Base-by-base conservation (phyloP, 225 moss, liverwort and hornwort genomes). In the Thuidium tamariscinum region DNA sequence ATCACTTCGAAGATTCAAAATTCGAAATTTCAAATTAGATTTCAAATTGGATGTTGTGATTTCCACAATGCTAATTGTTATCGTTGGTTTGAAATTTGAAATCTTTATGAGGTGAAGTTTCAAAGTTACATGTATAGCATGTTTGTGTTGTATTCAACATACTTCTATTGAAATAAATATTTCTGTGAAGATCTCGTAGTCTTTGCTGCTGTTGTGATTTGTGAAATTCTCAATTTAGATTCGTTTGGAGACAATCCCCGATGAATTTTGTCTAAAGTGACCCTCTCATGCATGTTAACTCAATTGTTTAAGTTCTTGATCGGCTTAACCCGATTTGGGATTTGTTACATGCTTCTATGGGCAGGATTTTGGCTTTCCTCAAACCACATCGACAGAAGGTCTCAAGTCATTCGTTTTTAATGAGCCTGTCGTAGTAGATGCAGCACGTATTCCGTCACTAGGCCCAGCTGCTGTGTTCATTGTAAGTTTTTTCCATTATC, bases 281-380 rank as follows among this genome's bases (percentile, higher is more conserved):
- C 48, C 18, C 46, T 72, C 25, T 13, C n/a, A n/a, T 60, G 60
- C 26, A 26, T 46, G 46, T 26, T 60, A 46, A 60, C 36, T 83
- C 26, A 48, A 9, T 26, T 72, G 8, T 26, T 54, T 32, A 57
- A 25, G 44, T 71, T 36, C 19, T 20, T 41, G 39, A 41, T 79
- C 41, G 8, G 55, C 60, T 79, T 55, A 75, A 85, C 19, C 21
- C 79, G 51, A 74, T 68, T 77, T 82, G 61, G 69, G 62, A 65
- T 87, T 66, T 74, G 16, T 36, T 34, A 18, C 48, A 8, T 80
- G 68, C 21, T 82, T 16, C 74, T 74, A 22, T 81, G n/a, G 86
- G 71, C 90, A 99, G 98, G 99, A 99, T 89, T 99, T 99, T 88
- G 99, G 99, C 66, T 99, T 95, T 91, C 99, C 99, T 83, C 99